Evolutionary conservation across 345 rosid genomes (phyloP).

Genomic region (Hevea brasiliensis): DNA sequence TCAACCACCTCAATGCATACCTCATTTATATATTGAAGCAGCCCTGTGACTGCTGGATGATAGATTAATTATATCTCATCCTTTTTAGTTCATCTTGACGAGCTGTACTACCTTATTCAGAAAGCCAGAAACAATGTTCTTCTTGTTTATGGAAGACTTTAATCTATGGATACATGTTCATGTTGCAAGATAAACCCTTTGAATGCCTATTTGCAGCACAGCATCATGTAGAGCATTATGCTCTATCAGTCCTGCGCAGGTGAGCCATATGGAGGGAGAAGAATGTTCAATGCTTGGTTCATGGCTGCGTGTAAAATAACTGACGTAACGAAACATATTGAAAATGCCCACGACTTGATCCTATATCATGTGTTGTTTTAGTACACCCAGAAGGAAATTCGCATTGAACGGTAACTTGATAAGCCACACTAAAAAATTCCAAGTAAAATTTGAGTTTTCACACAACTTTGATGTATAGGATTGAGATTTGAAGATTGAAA

Average conservation of each 20-base stretch:
- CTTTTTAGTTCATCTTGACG: constrained; percentile 5
- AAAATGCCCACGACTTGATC: background rate
- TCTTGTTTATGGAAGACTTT: constrained; percentile 17
- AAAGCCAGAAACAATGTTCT: constrained; percentile 23
- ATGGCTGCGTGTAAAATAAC: background rate
- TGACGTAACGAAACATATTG: too few relatives aligned
- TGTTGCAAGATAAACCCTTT: background rate
- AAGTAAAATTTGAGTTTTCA: too few relatives aligned
- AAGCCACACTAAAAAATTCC: too few relatives aligned
- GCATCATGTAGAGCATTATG: background rate
- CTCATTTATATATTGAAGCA: constrained; percentile 12
- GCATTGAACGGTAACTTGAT: too few relatives aligned
- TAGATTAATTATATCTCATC: constrained; percentile 6
- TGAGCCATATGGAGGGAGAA: background rate
- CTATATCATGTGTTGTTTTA: too few relatives aligned
- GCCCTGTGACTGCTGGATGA: background rate
- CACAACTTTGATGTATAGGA: too few relatives aligned
- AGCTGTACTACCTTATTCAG: constrained; percentile 23
- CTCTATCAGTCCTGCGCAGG: background rate
- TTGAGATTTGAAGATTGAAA: too few relatives aligned
- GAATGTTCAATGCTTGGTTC: background rate
- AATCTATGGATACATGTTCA: constrained; percentile 11
- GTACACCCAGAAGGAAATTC: too few relatives aligned
- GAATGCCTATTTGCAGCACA: constrained; percentile 16
- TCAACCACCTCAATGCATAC: constrained; percentile 3